A percentile compares a stretch with the other conserved stretches of the same genome.
Conservation (phyloP, 2,329 filamentous ascomycete genomes). For the Cladophialophora yegresii region DNA sequence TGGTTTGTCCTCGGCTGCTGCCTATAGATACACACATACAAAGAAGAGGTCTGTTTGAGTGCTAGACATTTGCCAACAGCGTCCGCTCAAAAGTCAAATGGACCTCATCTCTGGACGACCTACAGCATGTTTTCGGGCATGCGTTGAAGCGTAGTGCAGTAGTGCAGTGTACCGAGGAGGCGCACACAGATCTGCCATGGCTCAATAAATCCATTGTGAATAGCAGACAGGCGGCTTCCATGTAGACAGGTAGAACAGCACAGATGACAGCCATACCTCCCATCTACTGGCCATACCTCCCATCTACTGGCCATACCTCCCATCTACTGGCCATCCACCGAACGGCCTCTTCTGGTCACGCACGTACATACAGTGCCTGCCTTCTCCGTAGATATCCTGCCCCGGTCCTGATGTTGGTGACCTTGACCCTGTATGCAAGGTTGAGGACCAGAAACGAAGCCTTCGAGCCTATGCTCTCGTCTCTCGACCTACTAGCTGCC, state of each 20-base stretch:
- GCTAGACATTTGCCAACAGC: neutral
- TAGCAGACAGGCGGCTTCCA: no score
- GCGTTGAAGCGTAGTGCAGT: neutral
- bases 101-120: neutral
- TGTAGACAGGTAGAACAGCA: no score
- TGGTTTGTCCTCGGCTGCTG: neutral
- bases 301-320: no score
- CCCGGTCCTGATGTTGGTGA: no score
- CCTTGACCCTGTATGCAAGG: neutral
- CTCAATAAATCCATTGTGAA: no score
- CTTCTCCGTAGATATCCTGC: neutral
- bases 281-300: no score
- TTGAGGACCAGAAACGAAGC: neutral
- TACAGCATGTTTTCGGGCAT: neutral
- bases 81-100: neutral
- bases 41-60: neutral
- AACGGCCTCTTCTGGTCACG: neutral
- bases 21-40: neutral
- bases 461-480: neutral
- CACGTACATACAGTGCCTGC: neutral
- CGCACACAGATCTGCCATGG: no score
- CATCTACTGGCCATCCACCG: neutral
- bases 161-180: no score
- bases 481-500: neutral
- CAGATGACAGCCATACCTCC: no score